Percentiles rank a stretch among this genome's conserved stretches.
These are phyloP conservation scores for Sporisorium sorghi DNA, from an alignment of 1,284 basidiomycete species.

Conservation along the genomic window DNA sequence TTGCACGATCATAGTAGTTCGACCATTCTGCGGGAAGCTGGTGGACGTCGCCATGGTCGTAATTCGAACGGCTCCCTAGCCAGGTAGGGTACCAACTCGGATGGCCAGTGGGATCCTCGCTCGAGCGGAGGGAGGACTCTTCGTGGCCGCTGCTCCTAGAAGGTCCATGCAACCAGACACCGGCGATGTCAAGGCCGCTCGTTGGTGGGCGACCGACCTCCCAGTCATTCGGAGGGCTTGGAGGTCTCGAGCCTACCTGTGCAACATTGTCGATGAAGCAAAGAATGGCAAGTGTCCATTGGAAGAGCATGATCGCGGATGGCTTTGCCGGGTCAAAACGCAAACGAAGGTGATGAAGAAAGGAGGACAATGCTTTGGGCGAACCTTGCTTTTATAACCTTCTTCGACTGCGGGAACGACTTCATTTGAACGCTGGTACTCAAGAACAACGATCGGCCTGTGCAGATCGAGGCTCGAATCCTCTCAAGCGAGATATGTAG, in stretches of 20 bases:
- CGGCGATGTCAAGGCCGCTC: not conserved
- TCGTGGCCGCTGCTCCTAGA: not conserved
- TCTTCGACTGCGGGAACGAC: no score
- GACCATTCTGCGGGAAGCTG: not conserved
- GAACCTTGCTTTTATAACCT: no score
- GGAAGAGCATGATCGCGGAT: not conserved
- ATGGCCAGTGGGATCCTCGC: not conserved
- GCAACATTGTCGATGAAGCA: not conserved
- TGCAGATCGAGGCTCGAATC: no score
- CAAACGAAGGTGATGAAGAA: no score
- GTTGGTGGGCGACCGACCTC: constrained; percentile 1
- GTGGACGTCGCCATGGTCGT: not conserved
- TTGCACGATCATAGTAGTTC: not conserved
- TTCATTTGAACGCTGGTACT: no score
- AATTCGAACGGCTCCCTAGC: not conserved
- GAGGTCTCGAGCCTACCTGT: not conserved
- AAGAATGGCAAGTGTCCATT: not conserved
- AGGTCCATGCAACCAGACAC: not conserved
- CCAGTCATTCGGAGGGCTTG: not conserved
- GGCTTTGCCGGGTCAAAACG: no score
- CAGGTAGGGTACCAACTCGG: not conserved
- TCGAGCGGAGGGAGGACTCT: not conserved
- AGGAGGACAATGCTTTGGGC: no score
- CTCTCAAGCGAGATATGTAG: no score
- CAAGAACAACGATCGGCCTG: no score